A percentile compares a stretch with the other conserved stretches of the same genome.
phyloP scores from a whole-genome alignment of 306 rosid species.

The Pyrus bretschneideri region DNA sequence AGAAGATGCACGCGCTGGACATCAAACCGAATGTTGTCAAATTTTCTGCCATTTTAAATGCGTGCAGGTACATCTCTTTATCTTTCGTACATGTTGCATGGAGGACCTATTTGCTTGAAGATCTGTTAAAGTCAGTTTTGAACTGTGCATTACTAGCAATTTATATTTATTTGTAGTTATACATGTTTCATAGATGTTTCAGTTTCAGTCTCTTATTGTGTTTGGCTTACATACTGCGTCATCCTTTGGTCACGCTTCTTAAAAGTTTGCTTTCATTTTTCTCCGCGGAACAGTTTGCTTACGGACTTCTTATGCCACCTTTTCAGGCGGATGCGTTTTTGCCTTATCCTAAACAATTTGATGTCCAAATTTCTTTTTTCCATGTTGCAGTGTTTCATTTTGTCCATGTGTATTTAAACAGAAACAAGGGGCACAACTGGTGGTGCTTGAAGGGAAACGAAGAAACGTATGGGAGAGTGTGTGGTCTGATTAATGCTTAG shows the following conservation, averaged over 20 bases:
- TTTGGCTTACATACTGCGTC: not conserved
- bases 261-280: not conserved
- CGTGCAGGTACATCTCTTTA: slow-evolving; percentile 66
- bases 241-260: not conserved
- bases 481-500: slow-evolving; percentile 72
- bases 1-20: slow-evolving; percentile 62
- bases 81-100: not conserved
- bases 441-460: slow-evolving; percentile 75
- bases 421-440: slow-evolving; percentile 88
- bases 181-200: not conserved
- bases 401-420: slow-evolving; percentile 2
- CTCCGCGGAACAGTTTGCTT: not conserved
- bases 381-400: not conserved
- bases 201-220: not conserved
- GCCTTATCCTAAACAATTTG: not conserved
- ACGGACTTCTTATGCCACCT: slow-evolving; percentile 55
- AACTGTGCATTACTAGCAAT: not conserved
- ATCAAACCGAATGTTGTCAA: slow-evolving; percentile 59
- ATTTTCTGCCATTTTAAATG: slow-evolving; percentile 84
- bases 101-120: slow-evolving; percentile 1
- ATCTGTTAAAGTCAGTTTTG: not conserved
- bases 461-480: slow-evolving; percentile 76
- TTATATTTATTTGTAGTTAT: not conserved
- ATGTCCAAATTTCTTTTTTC: not conserved
- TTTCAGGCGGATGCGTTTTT: not conserved